A percentile compares a stretch with the other conserved stretches of the same genome.
phyloP scores from a whole-genome alignment of 2,329 filamentous ascomycete species.

The Ascocoryne sarcoides region DNA sequence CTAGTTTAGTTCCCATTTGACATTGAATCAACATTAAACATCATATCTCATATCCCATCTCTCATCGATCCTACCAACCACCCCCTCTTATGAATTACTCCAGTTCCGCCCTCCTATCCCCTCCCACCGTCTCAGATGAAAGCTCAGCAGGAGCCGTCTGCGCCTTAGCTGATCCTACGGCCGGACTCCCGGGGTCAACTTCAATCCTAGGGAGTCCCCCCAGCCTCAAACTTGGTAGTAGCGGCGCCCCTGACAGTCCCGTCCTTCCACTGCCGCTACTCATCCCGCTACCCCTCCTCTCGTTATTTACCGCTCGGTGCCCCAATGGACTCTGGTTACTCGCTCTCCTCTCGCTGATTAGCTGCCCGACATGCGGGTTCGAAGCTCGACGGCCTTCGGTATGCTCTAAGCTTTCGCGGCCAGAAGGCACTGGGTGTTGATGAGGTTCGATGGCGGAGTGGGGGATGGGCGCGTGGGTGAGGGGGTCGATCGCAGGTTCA shows the following conservation, averaged over 20 bases:
- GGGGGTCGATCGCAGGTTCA: neutral
- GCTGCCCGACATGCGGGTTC: constrained; percentile 10
- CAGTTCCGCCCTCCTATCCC: too few species aligned
- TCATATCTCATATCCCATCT: too few species aligned
- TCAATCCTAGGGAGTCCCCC: constrained; percentile 46
- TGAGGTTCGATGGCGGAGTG: neutral
- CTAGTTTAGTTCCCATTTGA: too few species aligned
- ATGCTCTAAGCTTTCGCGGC: too few species aligned
- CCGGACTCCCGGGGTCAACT: constrained; percentile 36
- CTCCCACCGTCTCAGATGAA: too few species aligned
- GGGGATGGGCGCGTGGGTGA: neutral
- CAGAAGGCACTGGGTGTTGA: neutral
- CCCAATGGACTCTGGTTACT: neutral
- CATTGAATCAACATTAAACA: too few species aligned
- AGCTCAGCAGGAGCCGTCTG: too few species aligned
- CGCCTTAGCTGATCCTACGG: too few species aligned
- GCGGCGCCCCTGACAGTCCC: constrained; percentile 35
- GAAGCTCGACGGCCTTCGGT: constrained; percentile 16
- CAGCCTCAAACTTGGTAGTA: constrained; percentile 45
- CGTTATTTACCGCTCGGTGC: neutral
- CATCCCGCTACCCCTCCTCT: neutral
- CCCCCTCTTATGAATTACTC: too few species aligned
- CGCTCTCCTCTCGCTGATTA: constrained; percentile 8
- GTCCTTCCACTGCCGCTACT: constrained; percentile 15
- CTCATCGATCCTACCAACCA: too few species aligned